Base-by-base conservation (phyloP, 805 yeast genomes). In the Pichia thaimueangensis region DNA sequence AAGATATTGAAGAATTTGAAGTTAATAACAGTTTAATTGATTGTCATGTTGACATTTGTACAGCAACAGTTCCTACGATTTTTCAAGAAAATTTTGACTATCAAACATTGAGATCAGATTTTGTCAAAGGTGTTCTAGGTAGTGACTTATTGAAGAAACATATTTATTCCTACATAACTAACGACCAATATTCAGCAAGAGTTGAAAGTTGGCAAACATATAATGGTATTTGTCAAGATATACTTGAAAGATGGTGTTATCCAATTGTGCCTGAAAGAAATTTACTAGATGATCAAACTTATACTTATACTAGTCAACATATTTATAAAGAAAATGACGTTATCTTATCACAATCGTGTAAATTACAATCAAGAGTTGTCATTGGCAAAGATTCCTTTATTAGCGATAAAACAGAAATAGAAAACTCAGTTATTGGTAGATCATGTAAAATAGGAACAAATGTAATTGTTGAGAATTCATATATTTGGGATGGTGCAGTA, bases 11-110 rank as follows among this genome's bases (percentile, higher is more conserved):
- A 35, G 94, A 86, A 47, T 80, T 93, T 51, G 74, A 76, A 9
- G 70, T 93, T 45, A 77, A 96, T 58, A 93, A 93, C 61, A 97
- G 93, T 62, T 74, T 93, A 49, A 89, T 93, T 45, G 98, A 93
- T 67, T 93, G 98, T 61, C 93, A 85, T 59, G 88, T 93, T 42
- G 98, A 93, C 64, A 87, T 93, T 47, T 93, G 98, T 63, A 74
- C 97, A 6, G 87, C 95, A 2, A 87, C 82, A 51, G 96, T 93
- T 10, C 97, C 97, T 1, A 93, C 94, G 13, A 82, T 91, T 47
- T 93, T 91, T 67, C 95, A 87, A 55, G 98, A 93, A 57, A 91
- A 93, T 62, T 93, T 93, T 55, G 98, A 93, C 65, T 93, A 89
- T 61, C 96, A 91, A 62, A 69, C 76, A 40, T 68, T 91, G 48